Conservation (phyloP, 768 basidiomycete species). For the Psilocybe subaeruginosa region DNA sequence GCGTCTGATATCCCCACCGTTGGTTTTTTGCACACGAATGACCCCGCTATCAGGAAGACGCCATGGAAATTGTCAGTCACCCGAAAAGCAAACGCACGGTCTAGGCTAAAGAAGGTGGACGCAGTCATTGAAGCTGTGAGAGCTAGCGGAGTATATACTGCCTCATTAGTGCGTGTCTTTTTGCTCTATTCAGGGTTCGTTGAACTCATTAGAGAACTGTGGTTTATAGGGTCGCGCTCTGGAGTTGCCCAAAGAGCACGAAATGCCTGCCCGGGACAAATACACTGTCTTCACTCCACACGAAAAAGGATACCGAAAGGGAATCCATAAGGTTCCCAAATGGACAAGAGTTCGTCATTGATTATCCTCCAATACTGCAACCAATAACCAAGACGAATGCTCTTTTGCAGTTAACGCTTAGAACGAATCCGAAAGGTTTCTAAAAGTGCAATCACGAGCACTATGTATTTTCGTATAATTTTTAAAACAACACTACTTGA, state of each 20-base stretch:
- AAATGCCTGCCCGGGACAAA: conserved; percentile 93
- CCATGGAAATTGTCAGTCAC: conserved; percentile 93
- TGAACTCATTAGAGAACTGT: conserved; percentile 1
- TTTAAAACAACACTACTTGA: conserved; percentile 79
- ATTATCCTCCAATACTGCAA: background rate
- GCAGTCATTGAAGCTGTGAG: conserved; percentile 88
- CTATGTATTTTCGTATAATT: conserved; percentile 23
- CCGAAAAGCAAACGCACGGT: conserved; percentile 89
- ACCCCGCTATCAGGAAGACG: conserved; percentile 69
- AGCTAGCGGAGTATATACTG: conserved; percentile 78
- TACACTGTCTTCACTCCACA: conserved; percentile 87
- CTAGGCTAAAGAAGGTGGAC: conserved; percentile 91
- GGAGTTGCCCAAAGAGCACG: conserved; percentile 87
- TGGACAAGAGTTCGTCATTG: conserved; percentile 79
- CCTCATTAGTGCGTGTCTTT: conserved; percentile 64
- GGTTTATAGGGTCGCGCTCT: conserved; percentile 64
- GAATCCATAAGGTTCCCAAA: conserved; percentile 97
- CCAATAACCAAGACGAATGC: conserved; percentile 6
- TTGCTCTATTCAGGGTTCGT: background rate
- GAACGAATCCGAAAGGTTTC: conserved; percentile 93
- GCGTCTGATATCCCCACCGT: conserved; percentile 20
- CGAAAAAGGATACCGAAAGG: conserved; percentile 81
- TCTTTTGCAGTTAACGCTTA: conserved; percentile 67
- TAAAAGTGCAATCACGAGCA: conserved; percentile 37
- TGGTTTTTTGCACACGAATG: background rate